Percentiles rank a stretch among this genome's conserved stretches.
Evolutionary conservation across 345 rosid genomes (phyloP).

Genomic region (Isatis tinctoria): DNA sequence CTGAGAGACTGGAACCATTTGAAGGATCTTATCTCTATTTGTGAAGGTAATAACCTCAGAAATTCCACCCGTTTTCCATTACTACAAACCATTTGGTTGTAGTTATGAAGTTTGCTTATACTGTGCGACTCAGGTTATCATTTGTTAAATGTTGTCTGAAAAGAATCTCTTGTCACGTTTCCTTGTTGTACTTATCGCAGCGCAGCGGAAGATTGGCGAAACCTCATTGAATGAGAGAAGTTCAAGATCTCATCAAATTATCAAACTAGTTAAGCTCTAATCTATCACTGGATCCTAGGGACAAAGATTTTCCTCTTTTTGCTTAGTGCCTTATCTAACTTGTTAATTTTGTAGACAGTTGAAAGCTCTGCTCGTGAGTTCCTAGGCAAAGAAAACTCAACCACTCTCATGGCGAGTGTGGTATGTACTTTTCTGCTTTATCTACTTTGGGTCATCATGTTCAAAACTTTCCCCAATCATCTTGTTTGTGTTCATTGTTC

Average conservation of each 20-base stretch:
- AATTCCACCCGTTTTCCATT: neutral
- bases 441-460: slow-evolving; percentile 1
- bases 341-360: slow-evolving; percentile 50
- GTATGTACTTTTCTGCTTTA: slow-evolving; percentile 38
- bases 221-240: slow-evolving; percentile 89
- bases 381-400: slow-evolving; percentile 84
- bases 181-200: slow-evolving; percentile 41
- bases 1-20: slow-evolving; percentile 88
- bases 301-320: neutral
- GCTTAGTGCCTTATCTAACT: neutral
- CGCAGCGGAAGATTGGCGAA: slow-evolving; percentile 91
- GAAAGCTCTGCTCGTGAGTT: slow-evolving; percentile 97
- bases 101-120: neutral
- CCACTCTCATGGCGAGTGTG: slow-evolving; percentile 91
- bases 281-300: slow-evolving; percentile 13
- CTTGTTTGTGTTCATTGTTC: slow-evolving; percentile 3
- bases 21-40: slow-evolving; percentile 72
- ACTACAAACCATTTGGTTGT: neutral
- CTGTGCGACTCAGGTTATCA: neutral
- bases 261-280: slow-evolving; percentile 60
- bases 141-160: neutral
- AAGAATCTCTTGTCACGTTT: slow-evolving; percentile 4
- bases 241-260: slow-evolving; percentile 98
- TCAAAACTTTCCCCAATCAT: neutral
- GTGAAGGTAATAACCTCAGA: slow-evolving; percentile 68